These are phyloP conservation scores for Claviceps arundinis DNA, from an alignment of 2,329 filamentous ascomycete genomes.

Conservation along the genomic window DNA sequence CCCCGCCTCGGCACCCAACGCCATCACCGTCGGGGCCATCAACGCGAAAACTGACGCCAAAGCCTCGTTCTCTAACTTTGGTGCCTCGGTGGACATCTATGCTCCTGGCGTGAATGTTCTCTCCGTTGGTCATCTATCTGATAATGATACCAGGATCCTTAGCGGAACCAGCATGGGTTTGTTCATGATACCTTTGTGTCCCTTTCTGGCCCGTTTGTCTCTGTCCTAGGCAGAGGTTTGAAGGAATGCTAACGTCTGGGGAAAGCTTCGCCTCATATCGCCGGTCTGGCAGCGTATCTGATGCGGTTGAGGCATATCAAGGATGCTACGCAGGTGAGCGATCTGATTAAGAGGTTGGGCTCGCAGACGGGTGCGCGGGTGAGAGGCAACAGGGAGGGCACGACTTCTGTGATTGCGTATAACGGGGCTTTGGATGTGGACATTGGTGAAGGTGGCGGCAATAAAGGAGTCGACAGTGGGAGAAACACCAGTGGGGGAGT, in stretches of 20 bases:
- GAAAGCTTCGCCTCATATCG: conserved; percentile 49
- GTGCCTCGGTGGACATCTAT: conserved; percentile 37
- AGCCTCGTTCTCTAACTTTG: conserved; percentile 47
- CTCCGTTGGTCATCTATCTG: conserved; percentile 37
- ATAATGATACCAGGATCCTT: conserved; percentile 30
- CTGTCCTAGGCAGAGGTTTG: too few relatives aligned
- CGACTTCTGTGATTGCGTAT: conserved; percentile 42
- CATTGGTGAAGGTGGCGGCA: conserved; percentile 4
- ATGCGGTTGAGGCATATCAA: conserved; percentile 41
- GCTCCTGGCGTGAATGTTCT: conserved; percentile 41
- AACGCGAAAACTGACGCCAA: conserved; percentile 34
- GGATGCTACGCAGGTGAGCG: conserved; percentile 22
- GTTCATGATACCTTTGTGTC: background rate
- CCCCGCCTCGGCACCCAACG: conserved; percentile 40
- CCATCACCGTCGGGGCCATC: conserved; percentile 48
- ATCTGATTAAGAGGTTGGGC: conserved; percentile 42
- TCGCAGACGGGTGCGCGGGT: conserved; percentile 31
- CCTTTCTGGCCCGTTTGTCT: background rate
- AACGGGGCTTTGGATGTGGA: conserved; percentile 30
- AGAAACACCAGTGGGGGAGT: background rate
- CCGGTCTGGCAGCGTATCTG: conserved; percentile 55
- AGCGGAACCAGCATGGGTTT: conserved; percentile 46
- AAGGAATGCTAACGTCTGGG: background rate
- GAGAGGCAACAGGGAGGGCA: conserved; percentile 25
- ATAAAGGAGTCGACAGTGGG: background rate